Percentiles rank a stretch among this genome's conserved stretches.
phyloP scores from a whole-genome alignment of 106 monocot species.

The Xerophyta viscosa region DNA sequence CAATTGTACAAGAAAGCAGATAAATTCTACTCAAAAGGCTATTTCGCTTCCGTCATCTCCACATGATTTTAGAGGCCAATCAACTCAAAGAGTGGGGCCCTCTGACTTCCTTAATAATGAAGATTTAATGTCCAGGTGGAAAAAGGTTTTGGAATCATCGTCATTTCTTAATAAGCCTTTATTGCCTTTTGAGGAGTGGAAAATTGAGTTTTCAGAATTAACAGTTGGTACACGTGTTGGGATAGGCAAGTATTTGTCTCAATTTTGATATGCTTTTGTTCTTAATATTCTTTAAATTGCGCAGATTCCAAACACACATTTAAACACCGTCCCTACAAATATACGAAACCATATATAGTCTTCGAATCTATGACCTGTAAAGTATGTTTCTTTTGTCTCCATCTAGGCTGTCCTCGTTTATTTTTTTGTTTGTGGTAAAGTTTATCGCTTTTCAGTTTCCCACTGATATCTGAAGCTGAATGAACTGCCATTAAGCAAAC shows the following conservation, averaged over 20 bases:
- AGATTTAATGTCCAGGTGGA: constrained; percentile 47
- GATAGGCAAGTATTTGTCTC: neutral
- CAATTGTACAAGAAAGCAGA: constrained; percentile 34
- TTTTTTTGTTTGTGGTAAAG: too few species aligned
- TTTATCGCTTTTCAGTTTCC: too few species aligned
- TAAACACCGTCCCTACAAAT: too few species aligned
- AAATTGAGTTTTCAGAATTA: constrained; percentile 82
- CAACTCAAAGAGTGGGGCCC: constrained; percentile 25
- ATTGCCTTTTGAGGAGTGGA: constrained; percentile 79
- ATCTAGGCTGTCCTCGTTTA: too few species aligned
- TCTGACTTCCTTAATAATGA: constrained; percentile 30
- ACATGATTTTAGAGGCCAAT: constrained; percentile 45
- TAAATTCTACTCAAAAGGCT: constrained; percentile 57
- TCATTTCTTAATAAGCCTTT: constrained; percentile 60
- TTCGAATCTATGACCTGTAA: too few species aligned
- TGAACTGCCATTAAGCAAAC: too few species aligned
- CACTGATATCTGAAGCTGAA: too few species aligned
- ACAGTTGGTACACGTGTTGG: constrained; percentile 80
- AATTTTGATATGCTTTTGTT: too few species aligned
- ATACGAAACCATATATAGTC: too few species aligned
- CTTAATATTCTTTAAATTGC: too few species aligned
- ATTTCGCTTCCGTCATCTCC: constrained; percentile 88
- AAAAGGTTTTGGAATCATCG: constrained; percentile 64
- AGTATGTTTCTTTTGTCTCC: too few species aligned
- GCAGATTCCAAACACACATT: too few species aligned